These are phyloP conservation scores for Beauveria scarabaeidicola DNA, from an alignment of 2,329 filamentous ascomycete species.

Conservation along the genomic window DNA sequence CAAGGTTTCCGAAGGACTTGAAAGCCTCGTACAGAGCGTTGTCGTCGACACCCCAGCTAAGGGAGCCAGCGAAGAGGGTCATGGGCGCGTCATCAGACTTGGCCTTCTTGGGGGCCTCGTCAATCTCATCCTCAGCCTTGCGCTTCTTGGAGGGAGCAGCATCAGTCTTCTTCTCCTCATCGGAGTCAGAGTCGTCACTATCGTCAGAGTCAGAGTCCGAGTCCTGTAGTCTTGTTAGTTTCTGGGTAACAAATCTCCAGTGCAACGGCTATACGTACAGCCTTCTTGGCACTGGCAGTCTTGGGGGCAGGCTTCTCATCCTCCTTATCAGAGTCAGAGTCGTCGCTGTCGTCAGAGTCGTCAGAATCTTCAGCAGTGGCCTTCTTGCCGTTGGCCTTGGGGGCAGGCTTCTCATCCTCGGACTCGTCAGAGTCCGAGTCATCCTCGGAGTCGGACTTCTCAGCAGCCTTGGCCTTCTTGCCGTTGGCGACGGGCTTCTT, in stretches of 20 bases:
- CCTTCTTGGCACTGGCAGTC: conserved; percentile 20
- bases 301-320: conserved; percentile 26
- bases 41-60: conserved; percentile 87
- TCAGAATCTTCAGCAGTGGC: conserved; percentile 27
- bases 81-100: conserved; percentile 46
- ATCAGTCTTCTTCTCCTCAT: conserved; percentile 27
- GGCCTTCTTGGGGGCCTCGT: conserved; percentile 54
- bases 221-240: conserved; percentile 20
- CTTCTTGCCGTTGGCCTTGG: conserved; percentile 17
- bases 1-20: conserved; percentile 65
- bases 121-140: conserved; percentile 40
- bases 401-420: conserved; percentile 31
- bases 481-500: conserved; percentile 27
- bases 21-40: conserved; percentile 74
- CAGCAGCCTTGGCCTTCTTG: conserved; percentile 23
- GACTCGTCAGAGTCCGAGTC: conserved; percentile 25
- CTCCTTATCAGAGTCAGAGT: conserved; percentile 27
- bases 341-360: conserved; percentile 24
- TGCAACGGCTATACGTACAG: conserved; percentile 1
- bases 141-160: conserved; percentile 37
- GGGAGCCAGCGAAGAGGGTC: conserved; percentile 82
- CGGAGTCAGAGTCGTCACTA: conserved; percentile 23
- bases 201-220: conserved; percentile 27
- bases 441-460: conserved; percentile 15
- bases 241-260: background rate